phyloP scores from a whole-genome alignment of 352 stramenopile species.

The Pythium coloratum region DNA sequence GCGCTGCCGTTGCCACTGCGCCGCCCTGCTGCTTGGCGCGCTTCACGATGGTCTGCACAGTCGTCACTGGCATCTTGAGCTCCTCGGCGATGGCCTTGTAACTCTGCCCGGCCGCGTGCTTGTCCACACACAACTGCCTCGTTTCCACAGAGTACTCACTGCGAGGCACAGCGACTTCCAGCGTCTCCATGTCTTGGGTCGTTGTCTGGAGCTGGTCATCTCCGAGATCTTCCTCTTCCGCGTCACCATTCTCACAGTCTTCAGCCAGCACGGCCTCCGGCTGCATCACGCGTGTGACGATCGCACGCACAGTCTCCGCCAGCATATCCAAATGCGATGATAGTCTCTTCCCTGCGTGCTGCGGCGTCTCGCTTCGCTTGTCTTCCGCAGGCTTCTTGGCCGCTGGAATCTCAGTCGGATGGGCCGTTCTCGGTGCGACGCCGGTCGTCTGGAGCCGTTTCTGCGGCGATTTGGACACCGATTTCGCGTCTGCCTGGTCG shows the following conservation, averaged over 20 bases:
- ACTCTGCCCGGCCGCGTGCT: slow-evolving; percentile 21
- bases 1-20: slow-evolving; percentile 23
- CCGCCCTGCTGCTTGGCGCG: slow-evolving; percentile 34
- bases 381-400: background rate
- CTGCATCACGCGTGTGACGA: slow-evolving; percentile 39
- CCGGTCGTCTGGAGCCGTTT: slow-evolving; percentile 5
- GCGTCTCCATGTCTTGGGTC: background rate
- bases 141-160: slow-evolving; percentile 33
- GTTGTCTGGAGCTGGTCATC: background rate
- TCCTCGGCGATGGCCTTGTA: slow-evolving; percentile 33
- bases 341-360: slow-evolving; percentile 12
- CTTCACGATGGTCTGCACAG: slow-evolving; percentile 39
- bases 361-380: background rate
- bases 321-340: slow-evolving; percentile 57
- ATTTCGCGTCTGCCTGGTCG: slow-evolving; percentile 1
- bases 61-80: slow-evolving; percentile 33
- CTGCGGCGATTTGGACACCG: slow-evolving; percentile 13
- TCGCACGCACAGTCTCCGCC: slow-evolving; percentile 56
- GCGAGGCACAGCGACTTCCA: background rate
- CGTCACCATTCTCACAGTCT: background rate
- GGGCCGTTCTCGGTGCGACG: background rate
- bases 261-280: background rate
- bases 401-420: background rate
- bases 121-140: slow-evolving; percentile 27
- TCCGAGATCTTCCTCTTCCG: background rate